Percentiles rank a stretch among this genome's conserved stretches.
Evolutionary conservation across 768 basidiomycete genomes (phyloP).

Genomic region (Gyrodon lividus): DNA sequence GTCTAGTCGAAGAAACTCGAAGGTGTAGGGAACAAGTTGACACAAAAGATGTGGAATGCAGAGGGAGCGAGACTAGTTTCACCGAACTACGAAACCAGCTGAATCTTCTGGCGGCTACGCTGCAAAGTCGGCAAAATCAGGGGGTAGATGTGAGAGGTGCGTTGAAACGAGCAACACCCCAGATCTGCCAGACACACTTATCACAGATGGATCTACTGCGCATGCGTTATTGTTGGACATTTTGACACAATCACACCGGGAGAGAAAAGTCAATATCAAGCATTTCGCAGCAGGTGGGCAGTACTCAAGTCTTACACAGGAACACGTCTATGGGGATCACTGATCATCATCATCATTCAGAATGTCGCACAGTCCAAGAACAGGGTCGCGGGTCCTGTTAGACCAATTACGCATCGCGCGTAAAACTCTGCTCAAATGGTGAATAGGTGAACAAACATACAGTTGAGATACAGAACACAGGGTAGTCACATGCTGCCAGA

Average conservation of each 20-base stretch:
- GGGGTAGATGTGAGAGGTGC: background rate
- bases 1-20: background rate
- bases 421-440: slow-evolving; percentile 1
- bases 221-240: slow-evolving; percentile 3
- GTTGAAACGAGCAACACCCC: background rate
- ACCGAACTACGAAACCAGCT: background rate
- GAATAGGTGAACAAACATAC: slow-evolving; percentile 14
- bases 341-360: slow-evolving; percentile 9
- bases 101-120: background rate
- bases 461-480: slow-evolving; percentile 27
- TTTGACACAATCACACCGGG: slow-evolving; percentile 1
- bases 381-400: background rate
- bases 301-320: too few species aligned
- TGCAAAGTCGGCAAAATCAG: background rate
- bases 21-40: background rate
- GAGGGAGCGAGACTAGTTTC: background rate
- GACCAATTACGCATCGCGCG: background rate
- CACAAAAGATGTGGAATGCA: background rate
- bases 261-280: slow-evolving; percentile 5
- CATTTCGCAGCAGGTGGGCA: slow-evolving; percentile 1
- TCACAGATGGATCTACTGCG: background rate
- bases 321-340: background rate
- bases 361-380: background rate
- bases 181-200: background rate
- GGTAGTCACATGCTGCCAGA: slow-evolving; percentile 17